These are phyloP conservation scores for Mortierella sp. DNA, from an alignment of 371 early-diverging fungal genomes.

Conservation along the genomic window DNA sequence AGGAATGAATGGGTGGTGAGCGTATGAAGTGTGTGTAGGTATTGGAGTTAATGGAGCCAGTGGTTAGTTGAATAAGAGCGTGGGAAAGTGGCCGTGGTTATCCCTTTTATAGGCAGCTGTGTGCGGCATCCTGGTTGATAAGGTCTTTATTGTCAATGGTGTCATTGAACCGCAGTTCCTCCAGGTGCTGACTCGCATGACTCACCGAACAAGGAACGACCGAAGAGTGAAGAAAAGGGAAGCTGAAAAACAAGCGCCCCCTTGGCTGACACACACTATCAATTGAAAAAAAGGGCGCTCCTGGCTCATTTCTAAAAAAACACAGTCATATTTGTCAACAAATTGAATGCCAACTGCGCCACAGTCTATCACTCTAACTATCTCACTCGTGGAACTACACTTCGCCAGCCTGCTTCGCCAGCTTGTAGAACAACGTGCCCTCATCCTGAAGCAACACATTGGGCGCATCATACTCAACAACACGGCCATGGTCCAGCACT, in stretches of 20 bases:
- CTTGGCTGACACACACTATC: background rate
- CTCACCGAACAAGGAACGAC: slow-evolving; percentile 25
- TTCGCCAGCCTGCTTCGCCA: slow-evolving; percentile 48
- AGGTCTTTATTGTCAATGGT: background rate
- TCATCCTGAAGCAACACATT: slow-evolving; percentile 60
- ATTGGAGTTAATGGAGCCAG: background rate
- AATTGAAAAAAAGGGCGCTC: background rate
- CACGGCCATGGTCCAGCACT: slow-evolving; percentile 75
- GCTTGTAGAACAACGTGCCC: slow-evolving; percentile 62
- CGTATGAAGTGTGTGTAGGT: background rate
- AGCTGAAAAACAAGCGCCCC: slow-evolving; percentile 6
- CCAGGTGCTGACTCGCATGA: slow-evolving; percentile 5
- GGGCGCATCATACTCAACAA: slow-evolving; percentile 75
- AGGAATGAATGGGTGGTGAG: background rate
- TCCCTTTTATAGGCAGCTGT: background rate
- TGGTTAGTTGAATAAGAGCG: slow-evolving; percentile 10
- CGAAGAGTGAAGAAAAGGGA: background rate
- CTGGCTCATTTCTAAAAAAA: slow-evolving; percentile 1
- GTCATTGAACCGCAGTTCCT: background rate
- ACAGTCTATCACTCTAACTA: background rate
- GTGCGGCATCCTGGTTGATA: background rate
- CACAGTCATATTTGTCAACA: slow-evolving; percentile 8
- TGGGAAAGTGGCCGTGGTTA: slow-evolving; percentile 25
- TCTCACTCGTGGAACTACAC: background rate
- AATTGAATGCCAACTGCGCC: background rate